Evolutionary conservation across 2,329 filamentous ascomycete genomes (phyloP), one percentile per base, ranked within the genome.

Genomic region (Colletotrichum nymphaeae): DNA sequence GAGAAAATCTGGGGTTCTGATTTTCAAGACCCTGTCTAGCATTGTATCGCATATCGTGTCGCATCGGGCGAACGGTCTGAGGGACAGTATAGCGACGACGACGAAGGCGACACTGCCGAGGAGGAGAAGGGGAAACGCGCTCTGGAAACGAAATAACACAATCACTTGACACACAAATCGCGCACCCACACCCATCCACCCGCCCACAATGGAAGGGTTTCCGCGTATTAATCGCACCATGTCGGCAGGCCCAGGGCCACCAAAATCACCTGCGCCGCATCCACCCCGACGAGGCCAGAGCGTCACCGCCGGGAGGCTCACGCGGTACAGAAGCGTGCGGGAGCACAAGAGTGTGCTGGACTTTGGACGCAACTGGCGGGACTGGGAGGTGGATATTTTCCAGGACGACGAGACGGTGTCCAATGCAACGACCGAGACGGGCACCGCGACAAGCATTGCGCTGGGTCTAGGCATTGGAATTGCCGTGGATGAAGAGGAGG

Each of bases 371-470:
- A 56, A 73, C 62, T 73, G 71, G 71, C 56, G 67, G 67, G 71
- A 73, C 49, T 73, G 71, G 71, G 71, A 73, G 16, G 71, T 73
- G 67, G 67, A 73, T 19, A 73, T 73, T 30, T 73, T 73, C 26
- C 71, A 46, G 35, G 71, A 73, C 22, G 71, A 73, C 19, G 71
- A 73, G n/a, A 55, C 67, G 19, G 67, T 49, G 62, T 73, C 71
- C 60, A 73, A 70, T 66, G 71, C 71, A 56, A 73, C 71, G 71
- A 71, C 71, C 67, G 71, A 73, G 62, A 73, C 71, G 28, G 71
- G 67, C 19, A 71, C 71, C 28, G 71, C 67, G 62, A 71, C 71
- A 62, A 71, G 71, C 67, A 66, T 73, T 66, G 42, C 42, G 19
- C 7, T 49, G 42, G 67, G 71, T 67, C 28, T 52, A 24, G 58